These are phyloP conservation scores for Wickerhamiella spandovensis DNA, from an alignment of 805 yeast genomes.

Conservation along the genomic window DNA sequence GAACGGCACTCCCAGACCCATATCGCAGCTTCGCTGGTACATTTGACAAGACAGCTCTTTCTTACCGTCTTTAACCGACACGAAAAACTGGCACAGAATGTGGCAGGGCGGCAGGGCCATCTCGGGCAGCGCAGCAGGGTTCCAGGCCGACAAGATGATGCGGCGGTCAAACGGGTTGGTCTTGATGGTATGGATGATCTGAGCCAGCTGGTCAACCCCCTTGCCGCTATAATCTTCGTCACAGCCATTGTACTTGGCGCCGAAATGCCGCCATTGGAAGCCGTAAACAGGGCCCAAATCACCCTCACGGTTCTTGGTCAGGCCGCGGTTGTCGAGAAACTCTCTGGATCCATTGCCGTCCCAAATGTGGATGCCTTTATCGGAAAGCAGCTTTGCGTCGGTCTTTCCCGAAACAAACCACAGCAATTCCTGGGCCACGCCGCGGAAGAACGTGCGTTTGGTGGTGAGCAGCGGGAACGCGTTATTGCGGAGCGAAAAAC, in stretches of 20 bases:
- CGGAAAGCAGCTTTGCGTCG: slow-evolving; percentile 65
- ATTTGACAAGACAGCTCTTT: slow-evolving; percentile 75
- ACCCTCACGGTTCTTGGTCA: slow-evolving; percentile 71
- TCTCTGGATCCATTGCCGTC: slow-evolving; percentile 96
- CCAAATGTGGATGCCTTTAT: slow-evolving; percentile 92
- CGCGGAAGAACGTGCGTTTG: slow-evolving; percentile 79
- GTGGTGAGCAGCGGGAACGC: slow-evolving; percentile 84
- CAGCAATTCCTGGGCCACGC: slow-evolving; percentile 73
- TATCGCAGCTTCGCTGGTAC: slow-evolving; percentile 97
- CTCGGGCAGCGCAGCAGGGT: slow-evolving; percentile 81
- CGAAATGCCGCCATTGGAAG: slow-evolving; percentile 98
- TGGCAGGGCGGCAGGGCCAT: slow-evolving; percentile 99
- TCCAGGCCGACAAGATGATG: slow-evolving; percentile 94
- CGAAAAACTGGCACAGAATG: slow-evolving; percentile 90
- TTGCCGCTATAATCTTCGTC: slow-evolving; percentile 75
- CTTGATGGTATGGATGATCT: slow-evolving; percentile 65
- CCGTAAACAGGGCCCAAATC: slow-evolving; percentile 98
- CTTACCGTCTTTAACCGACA: slow-evolving; percentile 42
- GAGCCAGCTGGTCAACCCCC: slow-evolving; percentile 82
- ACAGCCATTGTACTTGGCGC: slow-evolving; percentile 80
- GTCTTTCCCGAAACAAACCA: slow-evolving; percentile 92
- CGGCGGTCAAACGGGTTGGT: slow-evolving; percentile 90
- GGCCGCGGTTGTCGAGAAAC: slow-evolving; percentile 71
- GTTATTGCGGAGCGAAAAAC: slow-evolving; percentile 63
- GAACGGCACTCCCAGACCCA: slow-evolving; percentile 99